Base-by-base conservation (phyloP, 495 filamentous ascomycete genomes). In the Penicillium simplicissimum region DNA sequence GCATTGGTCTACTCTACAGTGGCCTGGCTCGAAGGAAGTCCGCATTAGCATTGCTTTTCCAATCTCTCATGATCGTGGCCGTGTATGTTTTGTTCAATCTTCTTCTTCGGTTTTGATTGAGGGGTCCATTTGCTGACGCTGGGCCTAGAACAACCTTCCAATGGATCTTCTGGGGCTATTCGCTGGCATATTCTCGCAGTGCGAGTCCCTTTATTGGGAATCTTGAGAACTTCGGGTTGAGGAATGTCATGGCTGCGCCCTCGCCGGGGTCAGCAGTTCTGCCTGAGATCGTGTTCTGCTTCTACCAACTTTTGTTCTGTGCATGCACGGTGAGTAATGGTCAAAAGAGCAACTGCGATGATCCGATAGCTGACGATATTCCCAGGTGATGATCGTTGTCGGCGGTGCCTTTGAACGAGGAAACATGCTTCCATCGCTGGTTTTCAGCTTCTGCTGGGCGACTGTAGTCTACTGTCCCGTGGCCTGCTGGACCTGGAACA, bases 401-500 rank as follows among this genome's bases (percentile, higher is more conserved):
- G 80, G 84, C 15, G 83, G 81, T 23, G 75, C 81, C 17, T 83
- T 85, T 54, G 84, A 86, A 63, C 72, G 82, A 65, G 83, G 83
- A 11, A 78, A 79, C 25, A 83, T 86, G 65, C 40, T 85, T 3
- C 82, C 84, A 1, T 82, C 81, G 3, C 66, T 86, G 38, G 70
- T 86, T 25, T 87, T 86, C 63, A 76, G 75, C 61, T 86, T 87
- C 71, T 74, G 71, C 59, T 86, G 84, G 84, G 80, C 83, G 5
- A 86, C 84, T 10, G 74, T 85, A 52, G 82, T 86, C 42, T 86
- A 87, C 69, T 84, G 81, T 61, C 83, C 82, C 1, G 72, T 86
- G 49, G 84, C 83, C 8, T 81, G 81, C 64, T 86, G 84, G 84
- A 85, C 84, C 1, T 87, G 84, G 84, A 85, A 85, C 67, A 64